Evolutionary conservation across 345 rosid genomes (phyloP), one percentile per base, ranked within the genome.

Genomic region (Bretschneidera sinensis): DNA sequence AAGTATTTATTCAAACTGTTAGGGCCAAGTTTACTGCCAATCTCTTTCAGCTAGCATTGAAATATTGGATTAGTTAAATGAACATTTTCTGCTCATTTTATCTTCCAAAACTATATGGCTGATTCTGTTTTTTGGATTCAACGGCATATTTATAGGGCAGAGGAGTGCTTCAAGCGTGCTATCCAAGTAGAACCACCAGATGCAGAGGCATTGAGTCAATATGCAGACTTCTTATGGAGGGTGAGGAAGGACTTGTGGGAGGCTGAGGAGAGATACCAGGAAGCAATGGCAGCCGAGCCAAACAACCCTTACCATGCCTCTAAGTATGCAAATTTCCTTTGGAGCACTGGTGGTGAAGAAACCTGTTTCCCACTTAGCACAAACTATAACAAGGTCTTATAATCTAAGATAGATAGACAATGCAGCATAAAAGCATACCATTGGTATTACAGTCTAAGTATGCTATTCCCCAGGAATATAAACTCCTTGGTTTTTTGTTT

Each of bases 341-440:
- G 95, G 88, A 85, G 28, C 59, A 86, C 89, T 0, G 90, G 96
- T 21, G 94, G 79, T 6, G 82, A 83, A 47, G 96, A 83, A 1
- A 83, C 90, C 1, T 88, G 92, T 69, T 88, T 43, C 60, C 90
- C 92, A 10, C 71, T 81, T 43, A 51, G 19, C 2, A 2, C 21
- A 18, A 19, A 2, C 21, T 1, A 51, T 5, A 9, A 6, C 15
- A 51, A 5, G 0, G 4, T 20, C 24, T 14, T 39, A 4, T 9
- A 39, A 4, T 5, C 1, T 39, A 1, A 1, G 16, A 14, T 5
- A 39, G 15, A 39, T n/a, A 39, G 16, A 11, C 9, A 5, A 11
- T 1, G 45, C 45, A 39, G 45, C 45, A 5, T 39, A 11, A 39
- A 39, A 39, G 10, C 15, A 28, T 28, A 8, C 8, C 8, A n/a